These are phyloP conservation scores for Claviceps humidiphila DNA, from an alignment of 2,329 filamentous ascomycete genomes.

Conservation along the genomic window DNA sequence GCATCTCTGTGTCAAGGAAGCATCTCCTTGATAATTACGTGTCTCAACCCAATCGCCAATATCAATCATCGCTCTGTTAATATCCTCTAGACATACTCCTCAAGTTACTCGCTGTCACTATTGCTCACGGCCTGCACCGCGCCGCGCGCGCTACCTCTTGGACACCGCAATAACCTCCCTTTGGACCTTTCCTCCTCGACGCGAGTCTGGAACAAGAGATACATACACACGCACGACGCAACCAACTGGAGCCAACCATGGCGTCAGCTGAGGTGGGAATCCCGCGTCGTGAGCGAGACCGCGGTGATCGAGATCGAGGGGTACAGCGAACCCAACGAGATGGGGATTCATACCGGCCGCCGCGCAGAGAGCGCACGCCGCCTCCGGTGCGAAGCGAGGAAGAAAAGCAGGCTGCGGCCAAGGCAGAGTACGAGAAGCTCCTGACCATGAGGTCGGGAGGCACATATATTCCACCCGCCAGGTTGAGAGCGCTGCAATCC, in stretches of 20 bases:
- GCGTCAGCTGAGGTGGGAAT: slow-evolving; percentile 31
- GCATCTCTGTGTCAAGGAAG: background rate
- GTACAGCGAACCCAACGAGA: slow-evolving; percentile 21
- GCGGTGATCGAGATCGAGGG: slow-evolving; percentile 8
- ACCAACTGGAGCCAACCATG: slow-evolving; percentile 17
- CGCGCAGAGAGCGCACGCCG: slow-evolving; percentile 18
- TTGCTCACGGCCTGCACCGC: background rate
- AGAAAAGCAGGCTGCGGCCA: slow-evolving; percentile 75
- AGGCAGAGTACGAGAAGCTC: slow-evolving; percentile 88
- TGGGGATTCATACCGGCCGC: slow-evolving; percentile 38
- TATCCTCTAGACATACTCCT: background rate
- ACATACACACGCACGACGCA: background rate
- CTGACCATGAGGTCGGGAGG: slow-evolving; percentile 87
- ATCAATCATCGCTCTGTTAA: background rate
- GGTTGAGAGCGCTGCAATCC: slow-evolving; percentile 80
- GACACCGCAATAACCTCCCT: background rate
- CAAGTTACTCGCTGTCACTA: background rate
- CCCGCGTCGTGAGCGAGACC: slow-evolving; percentile 24
- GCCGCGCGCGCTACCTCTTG: background rate
- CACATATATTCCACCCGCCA: slow-evolving; percentile 89
- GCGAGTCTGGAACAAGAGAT: background rate
- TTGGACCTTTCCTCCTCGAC: background rate
- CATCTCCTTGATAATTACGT: background rate
- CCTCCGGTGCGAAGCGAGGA: slow-evolving; percentile 48
- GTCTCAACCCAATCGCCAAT: background rate